These are phyloP conservation scores for Miscanthus lutarioriparius DNA, from an alignment of 176 grass and related monocot genomes.

Conservation along the genomic window DNA sequence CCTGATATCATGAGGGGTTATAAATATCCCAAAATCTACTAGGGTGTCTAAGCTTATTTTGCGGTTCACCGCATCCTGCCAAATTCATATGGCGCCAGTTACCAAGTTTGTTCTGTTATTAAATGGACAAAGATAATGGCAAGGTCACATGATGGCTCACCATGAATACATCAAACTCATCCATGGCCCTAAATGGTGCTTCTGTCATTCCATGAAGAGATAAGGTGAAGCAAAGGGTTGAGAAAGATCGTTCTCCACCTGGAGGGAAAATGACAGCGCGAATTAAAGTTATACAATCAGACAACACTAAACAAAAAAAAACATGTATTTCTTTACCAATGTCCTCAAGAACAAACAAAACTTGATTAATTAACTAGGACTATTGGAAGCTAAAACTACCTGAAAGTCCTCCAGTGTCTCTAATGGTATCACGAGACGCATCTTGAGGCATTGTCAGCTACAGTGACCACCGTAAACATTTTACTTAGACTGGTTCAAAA, in stretches of 20 bases:
- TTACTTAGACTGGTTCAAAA: slow-evolving; percentile 12
- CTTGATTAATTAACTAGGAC: neutral
- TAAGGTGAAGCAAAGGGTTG: slow-evolving; percentile 95
- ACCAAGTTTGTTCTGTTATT: slow-evolving; percentile 18
- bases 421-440: slow-evolving; percentile 75
- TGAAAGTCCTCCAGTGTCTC: slow-evolving; percentile 95
- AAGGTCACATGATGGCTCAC: slow-evolving; percentile 32
- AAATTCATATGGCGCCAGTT: slow-evolving; percentile 22
- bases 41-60: slow-evolving; percentile 98
- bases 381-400: slow-evolving; percentile 39
- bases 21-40: slow-evolving; percentile 92
- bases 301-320: neutral
- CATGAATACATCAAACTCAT: slow-evolving; percentile 99
- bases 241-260: slow-evolving; percentile 95
- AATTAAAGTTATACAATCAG: neutral
- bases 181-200: slow-evolving; percentile 97
- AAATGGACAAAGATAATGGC: neutral
- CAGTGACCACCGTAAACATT: slow-evolving; percentile 12
- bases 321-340: neutral
- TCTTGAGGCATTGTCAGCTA: slow-evolving; percentile 99
- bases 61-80: slow-evolving; percentile 89
- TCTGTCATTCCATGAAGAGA: slow-evolving; percentile 99
- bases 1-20: slow-evolving; percentile 97
- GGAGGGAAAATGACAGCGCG: neutral
- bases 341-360: neutral